Percentiles rank a stretch among this genome's conserved stretches.
These are phyloP conservation scores for Phytophthora pinifolia DNA, from an alignment of 352 stramenopile genomes.

Conservation along the genomic window DNA sequence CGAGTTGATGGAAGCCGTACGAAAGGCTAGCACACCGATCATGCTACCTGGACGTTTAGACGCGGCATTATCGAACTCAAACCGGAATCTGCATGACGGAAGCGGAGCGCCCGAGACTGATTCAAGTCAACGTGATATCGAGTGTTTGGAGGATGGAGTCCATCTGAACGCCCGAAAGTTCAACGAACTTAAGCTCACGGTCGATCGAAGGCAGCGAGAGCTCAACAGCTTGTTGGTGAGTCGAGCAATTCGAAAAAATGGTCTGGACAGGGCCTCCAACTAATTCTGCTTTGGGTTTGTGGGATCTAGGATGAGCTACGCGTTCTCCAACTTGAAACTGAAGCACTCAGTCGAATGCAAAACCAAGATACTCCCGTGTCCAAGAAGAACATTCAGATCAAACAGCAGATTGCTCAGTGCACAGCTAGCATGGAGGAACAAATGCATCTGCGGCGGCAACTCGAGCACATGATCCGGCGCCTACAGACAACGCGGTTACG, in stretches of 20 bases:
- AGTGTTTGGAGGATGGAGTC: conserved; percentile 70
- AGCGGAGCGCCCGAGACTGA: conserved; percentile 36
- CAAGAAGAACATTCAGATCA: conserved; percentile 66
- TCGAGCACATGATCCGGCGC: conserved; percentile 83
- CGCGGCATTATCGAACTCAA: conserved; percentile 23
- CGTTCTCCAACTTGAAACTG: conserved; percentile 68
- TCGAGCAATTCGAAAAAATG: not conserved
- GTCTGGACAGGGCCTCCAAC: too few species aligned
- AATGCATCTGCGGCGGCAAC: conserved; percentile 67
- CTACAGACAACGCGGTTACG: conserved; percentile 75
- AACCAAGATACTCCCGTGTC: conserved; percentile 81
- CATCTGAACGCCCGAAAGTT: conserved; percentile 73
- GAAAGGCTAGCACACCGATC: conserved; percentile 72
- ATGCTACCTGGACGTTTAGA: conserved; percentile 50
- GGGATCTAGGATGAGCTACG: conserved; percentile 58
- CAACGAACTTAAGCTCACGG: conserved; percentile 76
- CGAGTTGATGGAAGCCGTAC: conserved; percentile 75
- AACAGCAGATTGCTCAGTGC: conserved; percentile 68
- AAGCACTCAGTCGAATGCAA: conserved; percentile 66
- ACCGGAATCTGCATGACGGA: conserved; percentile 26
- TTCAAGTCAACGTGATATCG: conserved; percentile 56
- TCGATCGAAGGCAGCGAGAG: conserved; percentile 63
- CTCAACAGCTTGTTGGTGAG: conserved; percentile 57
- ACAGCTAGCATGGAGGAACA: conserved; percentile 79
- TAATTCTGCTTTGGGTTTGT: conserved; percentile 1